A percentile compares a stretch with the other conserved stretches of the same genome.
phyloP scores from a whole-genome alignment of 2,329 filamentous ascomycete genomes.

The Colletotrichum lini region DNA sequence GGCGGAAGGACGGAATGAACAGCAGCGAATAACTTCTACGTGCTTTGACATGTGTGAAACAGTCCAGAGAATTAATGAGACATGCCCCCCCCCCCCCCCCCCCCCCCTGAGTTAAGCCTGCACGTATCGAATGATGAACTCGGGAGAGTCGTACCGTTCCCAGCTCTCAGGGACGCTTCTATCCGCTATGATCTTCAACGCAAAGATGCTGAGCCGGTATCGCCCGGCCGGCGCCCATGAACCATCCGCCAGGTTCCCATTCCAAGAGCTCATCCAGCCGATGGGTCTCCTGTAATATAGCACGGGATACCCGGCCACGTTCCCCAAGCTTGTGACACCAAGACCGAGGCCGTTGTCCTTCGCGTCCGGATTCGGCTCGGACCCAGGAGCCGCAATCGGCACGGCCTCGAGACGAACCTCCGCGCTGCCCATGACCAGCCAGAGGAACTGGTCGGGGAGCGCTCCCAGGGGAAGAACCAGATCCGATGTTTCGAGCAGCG shows the following conservation, averaged over 20 bases:
- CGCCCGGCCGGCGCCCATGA: constrained; percentile 62
- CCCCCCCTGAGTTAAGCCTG: neutral
- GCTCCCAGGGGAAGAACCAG: constrained; percentile 20
- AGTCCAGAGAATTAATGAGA: neutral
- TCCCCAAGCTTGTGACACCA: constrained; percentile 26
- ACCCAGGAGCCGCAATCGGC: neutral
- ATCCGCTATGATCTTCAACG: constrained; percentile 42
- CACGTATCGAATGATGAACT: constrained; percentile 61
- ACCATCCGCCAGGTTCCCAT: constrained; percentile 63
- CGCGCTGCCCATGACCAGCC: constrained; percentile 41
- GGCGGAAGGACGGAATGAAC: too few species aligned
- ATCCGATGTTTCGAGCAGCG: constrained; percentile 1
- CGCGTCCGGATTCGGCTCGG: neutral
- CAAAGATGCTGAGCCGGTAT: constrained; percentile 59
- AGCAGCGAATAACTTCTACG: neutral
- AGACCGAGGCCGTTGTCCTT: constrained; percentile 35
- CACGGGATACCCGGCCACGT: constrained; percentile 24
- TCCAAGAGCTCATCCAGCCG: constrained; percentile 52
- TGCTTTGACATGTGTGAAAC: too few species aligned
- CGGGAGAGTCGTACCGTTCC: constrained; percentile 53
- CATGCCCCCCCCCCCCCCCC: too few species aligned
- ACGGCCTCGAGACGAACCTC: constrained; percentile 39
- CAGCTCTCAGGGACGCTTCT: constrained; percentile 35
- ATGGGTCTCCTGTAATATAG: constrained; percentile 21
- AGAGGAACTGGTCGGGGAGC: constrained; percentile 30